A percentile compares a stretch with the other conserved stretches of the same genome.
Evolutionary conservation across 2,329 filamentous ascomycete species (phyloP).

Genomic region (Elsinoe ampelina): DNA sequence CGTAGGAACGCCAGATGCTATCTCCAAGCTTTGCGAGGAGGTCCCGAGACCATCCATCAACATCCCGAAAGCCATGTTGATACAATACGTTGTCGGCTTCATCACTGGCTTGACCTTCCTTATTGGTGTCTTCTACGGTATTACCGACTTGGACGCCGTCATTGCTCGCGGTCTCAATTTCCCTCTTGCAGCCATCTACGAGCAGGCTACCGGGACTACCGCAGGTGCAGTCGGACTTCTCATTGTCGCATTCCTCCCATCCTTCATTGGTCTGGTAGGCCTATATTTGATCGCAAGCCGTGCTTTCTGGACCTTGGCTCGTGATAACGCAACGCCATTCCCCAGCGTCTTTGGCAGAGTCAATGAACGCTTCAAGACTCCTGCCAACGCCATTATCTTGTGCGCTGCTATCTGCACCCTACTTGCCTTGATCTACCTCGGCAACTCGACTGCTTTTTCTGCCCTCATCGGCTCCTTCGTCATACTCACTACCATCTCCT

Average conservation of each 20-base stretch:
- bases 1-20: constrained; percentile 54
- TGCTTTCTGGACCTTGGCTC: constrained; percentile 53
- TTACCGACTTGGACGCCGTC: constrained; percentile 48
- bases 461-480: constrained; percentile 55
- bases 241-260: constrained; percentile 40
- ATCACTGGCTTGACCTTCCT: constrained; percentile 40
- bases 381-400: constrained; percentile 47
- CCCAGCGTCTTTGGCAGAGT: constrained; percentile 40
- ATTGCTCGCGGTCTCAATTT: constrained; percentile 33
- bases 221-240: constrained; percentile 36
- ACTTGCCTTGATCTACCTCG: constrained; percentile 56
- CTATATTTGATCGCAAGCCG: constrained; percentile 53
- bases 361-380: constrained; percentile 38
- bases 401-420: constrained; percentile 44
- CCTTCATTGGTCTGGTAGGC: constrained; percentile 44
- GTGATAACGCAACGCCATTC: constrained; percentile 48
- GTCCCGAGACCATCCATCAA: constrained; percentile 44
- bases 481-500: constrained; percentile 47
- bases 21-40: constrained; percentile 56
- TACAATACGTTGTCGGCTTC: constrained; percentile 44
- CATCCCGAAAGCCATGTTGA: constrained; percentile 44
- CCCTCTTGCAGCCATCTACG: constrained; percentile 59
- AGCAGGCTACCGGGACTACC: constrained; percentile 34
- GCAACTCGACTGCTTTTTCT: constrained; percentile 54
- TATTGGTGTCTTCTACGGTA: constrained; percentile 42